Conservation (phyloP, 345 rosid species). For the Jatropha curcas region DNA sequence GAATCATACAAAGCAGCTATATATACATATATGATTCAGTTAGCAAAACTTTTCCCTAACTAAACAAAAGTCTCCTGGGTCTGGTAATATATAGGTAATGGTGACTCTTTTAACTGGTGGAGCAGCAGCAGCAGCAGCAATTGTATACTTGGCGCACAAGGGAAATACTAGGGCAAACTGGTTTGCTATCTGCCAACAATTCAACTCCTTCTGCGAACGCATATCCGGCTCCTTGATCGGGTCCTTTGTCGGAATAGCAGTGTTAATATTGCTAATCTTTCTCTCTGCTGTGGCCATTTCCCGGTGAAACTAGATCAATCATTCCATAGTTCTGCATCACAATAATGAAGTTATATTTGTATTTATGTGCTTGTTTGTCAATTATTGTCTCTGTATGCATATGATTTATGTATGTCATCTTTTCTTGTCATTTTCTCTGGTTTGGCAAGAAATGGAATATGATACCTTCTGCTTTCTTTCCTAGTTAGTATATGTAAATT, state of each 20-base stretch:
- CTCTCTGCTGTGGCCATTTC: constrained; percentile 57
- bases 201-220: constrained; percentile 76
- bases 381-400: constrained; percentile 13
- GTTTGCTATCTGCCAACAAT: constrained; percentile 74
- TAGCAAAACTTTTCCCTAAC: neutral
- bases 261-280: constrained; percentile 47
- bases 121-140: constrained; percentile 79
- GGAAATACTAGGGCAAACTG: constrained; percentile 73
- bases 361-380: neutral
- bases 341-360: constrained; percentile 4
- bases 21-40: no score
- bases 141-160: constrained; percentile 71
- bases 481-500: neutral
- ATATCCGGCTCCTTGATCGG: constrained; percentile 73
- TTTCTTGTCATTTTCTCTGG: neutral
- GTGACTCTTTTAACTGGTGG: constrained; percentile 62
- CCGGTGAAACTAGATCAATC: constrained; percentile 34
- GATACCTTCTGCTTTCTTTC: neutral
- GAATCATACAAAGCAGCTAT: no score
- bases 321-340: neutral
- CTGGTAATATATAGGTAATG: constrained; percentile 39
- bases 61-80: neutral
- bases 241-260: constrained; percentile 48
- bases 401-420: neutral
- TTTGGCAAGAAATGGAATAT: constrained; percentile 2